These are phyloP conservation scores for Euphrasia arctica DNA, from an alignment of 305 asterid species.

Conservation along the genomic window DNA sequence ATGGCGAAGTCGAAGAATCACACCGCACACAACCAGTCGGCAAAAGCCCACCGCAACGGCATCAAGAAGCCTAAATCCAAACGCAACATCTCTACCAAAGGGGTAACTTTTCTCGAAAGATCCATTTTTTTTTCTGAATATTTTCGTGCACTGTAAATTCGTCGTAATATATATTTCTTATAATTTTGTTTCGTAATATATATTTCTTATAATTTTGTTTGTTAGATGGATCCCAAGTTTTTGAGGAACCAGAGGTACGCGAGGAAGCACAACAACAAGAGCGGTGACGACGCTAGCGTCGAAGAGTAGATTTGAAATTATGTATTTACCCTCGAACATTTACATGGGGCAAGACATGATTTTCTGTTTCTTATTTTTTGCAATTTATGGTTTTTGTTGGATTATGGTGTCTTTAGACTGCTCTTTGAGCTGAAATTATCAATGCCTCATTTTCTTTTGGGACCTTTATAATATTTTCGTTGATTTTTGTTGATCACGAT, in stretches of 20 bases:
- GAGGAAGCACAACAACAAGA: constrained; percentile 55
- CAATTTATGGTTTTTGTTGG: too few species aligned
- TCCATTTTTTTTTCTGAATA: not conserved
- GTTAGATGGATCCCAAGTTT: constrained; percentile 73
- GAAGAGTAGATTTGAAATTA: constrained; percentile 21
- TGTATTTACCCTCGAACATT: not conserved
- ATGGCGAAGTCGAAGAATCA: constrained; percentile 44
- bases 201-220: not conserved
- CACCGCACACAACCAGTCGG: constrained; percentile 45
- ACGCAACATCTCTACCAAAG: constrained; percentile 41
- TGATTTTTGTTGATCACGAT: too few species aligned
- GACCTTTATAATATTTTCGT: too few species aligned
- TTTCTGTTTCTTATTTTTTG: too few species aligned
- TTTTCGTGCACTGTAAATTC: not conserved
- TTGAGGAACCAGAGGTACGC: constrained; percentile 85
- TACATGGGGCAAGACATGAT: too few species aligned
- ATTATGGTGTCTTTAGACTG: too few species aligned
- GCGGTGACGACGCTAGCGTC: constrained; percentile 17
- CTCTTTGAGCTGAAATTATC: too few species aligned
- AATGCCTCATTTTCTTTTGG: too few species aligned
- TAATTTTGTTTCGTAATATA: not conserved
- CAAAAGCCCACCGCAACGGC: constrained; percentile 44
- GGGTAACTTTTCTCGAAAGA: constrained; percentile 3
- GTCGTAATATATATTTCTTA: too few species aligned
- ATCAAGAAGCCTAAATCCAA: constrained; percentile 46